Evolutionary conservation across 768 basidiomycete genomes (phyloP).

Genomic region (Xerocomus brunneocitrinus): DNA sequence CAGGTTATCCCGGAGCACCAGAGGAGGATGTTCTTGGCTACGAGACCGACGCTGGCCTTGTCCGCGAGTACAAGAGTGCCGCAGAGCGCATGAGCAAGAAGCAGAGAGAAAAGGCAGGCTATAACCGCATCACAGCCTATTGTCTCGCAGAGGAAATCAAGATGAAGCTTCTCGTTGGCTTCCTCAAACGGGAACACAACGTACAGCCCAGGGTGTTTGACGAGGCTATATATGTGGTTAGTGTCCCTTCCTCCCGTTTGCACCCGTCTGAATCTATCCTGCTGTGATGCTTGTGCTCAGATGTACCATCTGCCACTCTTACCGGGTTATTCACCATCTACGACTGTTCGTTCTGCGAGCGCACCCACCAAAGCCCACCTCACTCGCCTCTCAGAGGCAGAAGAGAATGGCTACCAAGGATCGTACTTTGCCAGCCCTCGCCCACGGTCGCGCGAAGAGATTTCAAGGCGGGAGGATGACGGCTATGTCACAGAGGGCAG

Average conservation of each 20-base stretch:
- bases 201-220: conserved; percentile 84
- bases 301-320: conserved; percentile 90
- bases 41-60: conserved; percentile 56
- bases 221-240: conserved; percentile 88
- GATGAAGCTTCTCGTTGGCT: conserved; percentile 78
- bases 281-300: conserved; percentile 34
- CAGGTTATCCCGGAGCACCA: conserved; percentile 11
- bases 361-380: conserved; percentile 56
- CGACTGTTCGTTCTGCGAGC: conserved; percentile 82
- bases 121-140: conserved; percentile 83
- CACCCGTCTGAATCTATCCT: neutral
- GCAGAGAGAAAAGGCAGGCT: conserved; percentile 76
- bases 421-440: conserved; percentile 57
- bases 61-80: conserved; percentile 76
- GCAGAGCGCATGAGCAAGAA: conserved; percentile 88
- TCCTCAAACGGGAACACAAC: conserved; percentile 91
- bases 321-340: conserved; percentile 83
- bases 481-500: conserved; percentile 24
- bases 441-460: conserved; percentile 18
- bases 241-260: conserved; percentile 25
- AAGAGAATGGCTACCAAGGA: conserved; percentile 87
- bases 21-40: conserved; percentile 55
- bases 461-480: conserved; percentile 14
- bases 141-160: conserved; percentile 82
- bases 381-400: conserved; percentile 74